Evolutionary conservation across 495 filamentous ascomycete species (phyloP), one percentile per base, ranked within the genome.

Genomic region (Ascodesmis nigricans): DNA sequence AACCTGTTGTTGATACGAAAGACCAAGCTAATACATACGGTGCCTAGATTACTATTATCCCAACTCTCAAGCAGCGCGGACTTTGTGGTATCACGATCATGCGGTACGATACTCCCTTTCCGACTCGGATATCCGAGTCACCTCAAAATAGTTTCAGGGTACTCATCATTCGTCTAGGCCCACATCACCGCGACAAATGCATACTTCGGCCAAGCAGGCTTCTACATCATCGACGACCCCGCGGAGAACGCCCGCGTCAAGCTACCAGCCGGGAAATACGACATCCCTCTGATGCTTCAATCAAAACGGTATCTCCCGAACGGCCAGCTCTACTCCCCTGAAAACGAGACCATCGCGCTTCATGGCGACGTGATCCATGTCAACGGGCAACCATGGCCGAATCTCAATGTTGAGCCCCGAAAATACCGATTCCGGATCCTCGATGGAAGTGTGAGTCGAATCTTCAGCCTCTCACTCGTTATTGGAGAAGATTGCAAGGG

Each of bases 41-140:
- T 26, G 13, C 17, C 5, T 25, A 46, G 66, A 69, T 42, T 71
- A 69, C 49, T 69, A 67, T 44, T 69, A 64, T 46, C 65, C 66
- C 18, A 69, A 68, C 52, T 41, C 45, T 21, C 59, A 68, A 35
- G 35, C 44, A 25, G 60, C 53, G 2, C 55, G 66, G 7, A 56
- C 60, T 3, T 44, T 65, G n/a, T 70, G 66, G 66, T 69, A 69
- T 40, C 66, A 69, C 34, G 66, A 66, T 41, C 64, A 69, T 38
- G 61, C 61, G 21, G 42, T 46, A 9, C n/a, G n/a, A n/a, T n/a
- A n/a, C n/a, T n/a, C n/a, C n/a, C n/a, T 27, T 45, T 10, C 40
- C 44, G 33, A 49, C 44, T 32, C 9, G 21, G 19, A 3, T 11
- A 5, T 28, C 17, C 4, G 3, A n/a, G n/a, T n/a, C n/a, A 9